Evolutionary conservation across 225 moss, liverwort and hornwort genomes (phyloP).

Genomic region (Anthoceros angustus): DNA sequence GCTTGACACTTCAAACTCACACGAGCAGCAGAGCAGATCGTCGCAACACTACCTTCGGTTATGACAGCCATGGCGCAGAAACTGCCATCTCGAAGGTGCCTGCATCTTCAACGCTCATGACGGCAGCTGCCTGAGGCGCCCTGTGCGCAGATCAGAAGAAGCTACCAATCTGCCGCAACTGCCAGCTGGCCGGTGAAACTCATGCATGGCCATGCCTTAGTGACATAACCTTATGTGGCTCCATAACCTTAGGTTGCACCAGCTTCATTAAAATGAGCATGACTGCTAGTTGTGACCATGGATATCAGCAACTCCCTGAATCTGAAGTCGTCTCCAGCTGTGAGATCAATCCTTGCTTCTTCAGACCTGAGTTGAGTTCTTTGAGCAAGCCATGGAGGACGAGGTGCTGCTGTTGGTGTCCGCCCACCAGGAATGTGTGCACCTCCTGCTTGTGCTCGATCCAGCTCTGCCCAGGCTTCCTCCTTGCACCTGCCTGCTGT

Average conservation of each 20-base stretch:
- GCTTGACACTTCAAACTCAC: neutral
- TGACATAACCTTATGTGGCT: no score
- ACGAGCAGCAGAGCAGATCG: neutral
- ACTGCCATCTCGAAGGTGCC: neutral
- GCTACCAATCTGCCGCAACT: neutral
- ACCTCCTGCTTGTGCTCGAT: neutral
- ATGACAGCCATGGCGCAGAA: neutral
- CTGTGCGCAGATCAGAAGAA: neutral
- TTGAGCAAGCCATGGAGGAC: neutral
- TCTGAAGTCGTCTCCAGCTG: no score
- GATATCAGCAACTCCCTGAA: no score
- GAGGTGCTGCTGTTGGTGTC: neutral
- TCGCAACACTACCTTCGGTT: neutral
- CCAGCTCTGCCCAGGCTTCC: neutral
- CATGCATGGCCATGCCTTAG: neutral
- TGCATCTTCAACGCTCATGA: neutral
- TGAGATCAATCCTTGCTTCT: neutral
- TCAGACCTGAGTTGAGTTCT: neutral
- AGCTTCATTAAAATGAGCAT: no score
- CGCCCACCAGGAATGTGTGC: neutral
- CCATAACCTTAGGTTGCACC: no score
- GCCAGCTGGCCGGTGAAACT: neutral
- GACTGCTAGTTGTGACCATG: no score
- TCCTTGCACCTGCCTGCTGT: neutral
- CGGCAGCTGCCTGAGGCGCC: neutral